These are phyloP conservation scores for Parmelia sp. DNA, from an alignment of 495 filamentous ascomycete genomes.

Conservation along the genomic window DNA sequence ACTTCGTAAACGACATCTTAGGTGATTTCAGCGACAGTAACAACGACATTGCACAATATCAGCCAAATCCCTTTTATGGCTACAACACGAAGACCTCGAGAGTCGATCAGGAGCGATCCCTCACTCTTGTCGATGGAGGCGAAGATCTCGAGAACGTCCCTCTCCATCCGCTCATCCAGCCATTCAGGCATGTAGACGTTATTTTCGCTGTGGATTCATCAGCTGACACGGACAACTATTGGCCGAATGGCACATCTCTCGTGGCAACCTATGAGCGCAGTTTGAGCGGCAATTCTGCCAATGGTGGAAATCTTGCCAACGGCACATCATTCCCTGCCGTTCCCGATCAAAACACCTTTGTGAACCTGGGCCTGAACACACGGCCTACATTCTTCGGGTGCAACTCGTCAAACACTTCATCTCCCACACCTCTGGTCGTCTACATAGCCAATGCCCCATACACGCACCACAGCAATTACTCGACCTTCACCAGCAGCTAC, in stretches of 20 bases:
- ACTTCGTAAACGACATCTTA: slow-evolving; percentile 52
- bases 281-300: slow-evolving; percentile 32
- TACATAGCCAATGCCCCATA: slow-evolving; percentile 90
- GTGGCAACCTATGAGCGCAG: slow-evolving; percentile 79
- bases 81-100: slow-evolving; percentile 61
- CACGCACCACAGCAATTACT: slow-evolving; percentile 61
- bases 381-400: slow-evolving; percentile 93
- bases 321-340: slow-evolving; percentile 78
- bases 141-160: slow-evolving; percentile 85
- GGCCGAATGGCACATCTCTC: slow-evolving; percentile 83
- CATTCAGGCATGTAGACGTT: slow-evolving; percentile 70
- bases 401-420: slow-evolving; percentile 59
- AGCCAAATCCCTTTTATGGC: slow-evolving; percentile 76
- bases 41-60: slow-evolving; percentile 76
- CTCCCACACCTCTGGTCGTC: slow-evolving; percentile 61
- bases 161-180: slow-evolving; percentile 78
- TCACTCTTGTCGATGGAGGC: slow-evolving; percentile 84
- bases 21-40: slow-evolving; percentile 45
- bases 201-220: slow-evolving; percentile 88
- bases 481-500: slow-evolving; percentile 63
- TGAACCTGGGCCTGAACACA: slow-evolving; percentile 78
- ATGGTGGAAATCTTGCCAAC: slow-evolving; percentile 53
- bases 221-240: slow-evolving; percentile 67
- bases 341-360: slow-evolving; percentile 77
- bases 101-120: slow-evolving; percentile 43